These are phyloP conservation scores for Hordeum marinum DNA, from an alignment of 176 grass and related monocot species.

Conservation along the genomic window DNA sequence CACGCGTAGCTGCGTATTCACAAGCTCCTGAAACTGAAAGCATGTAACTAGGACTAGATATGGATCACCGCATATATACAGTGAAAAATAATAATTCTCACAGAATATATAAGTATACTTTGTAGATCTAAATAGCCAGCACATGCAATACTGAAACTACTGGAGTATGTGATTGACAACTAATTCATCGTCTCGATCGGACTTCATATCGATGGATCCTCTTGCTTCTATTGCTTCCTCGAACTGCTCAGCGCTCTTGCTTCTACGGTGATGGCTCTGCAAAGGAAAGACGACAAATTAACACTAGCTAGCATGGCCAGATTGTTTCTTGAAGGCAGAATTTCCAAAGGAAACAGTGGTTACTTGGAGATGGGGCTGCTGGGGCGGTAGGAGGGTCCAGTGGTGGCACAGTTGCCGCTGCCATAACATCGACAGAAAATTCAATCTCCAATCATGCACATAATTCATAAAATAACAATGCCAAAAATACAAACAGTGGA, in stretches of 20 bases:
- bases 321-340: not conserved
- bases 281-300: not conserved
- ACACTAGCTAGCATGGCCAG: not conserved
- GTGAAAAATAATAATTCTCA: no score
- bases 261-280: not conserved
- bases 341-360: not conserved
- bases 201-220: not conserved
- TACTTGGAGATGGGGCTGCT: not conserved
- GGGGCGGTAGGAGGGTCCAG: conserved; percentile 1
- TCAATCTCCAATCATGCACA: not conserved
- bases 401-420: not conserved
- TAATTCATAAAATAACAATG: not conserved
- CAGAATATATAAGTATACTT: no score
- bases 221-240: not conserved
- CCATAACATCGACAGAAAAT: not conserved
- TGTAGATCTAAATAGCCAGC: not conserved
- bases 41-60: no score
- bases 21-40: no score
- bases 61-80: no score
- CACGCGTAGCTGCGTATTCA: no score
- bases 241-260: not conserved
- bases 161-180: not conserved
- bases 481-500: not conserved
- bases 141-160: not conserved
- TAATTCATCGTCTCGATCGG: not conserved